phyloP scores from a whole-genome alignment of 2,329 filamentous ascomycete genomes.

The Colletotrichum musae region DNA sequence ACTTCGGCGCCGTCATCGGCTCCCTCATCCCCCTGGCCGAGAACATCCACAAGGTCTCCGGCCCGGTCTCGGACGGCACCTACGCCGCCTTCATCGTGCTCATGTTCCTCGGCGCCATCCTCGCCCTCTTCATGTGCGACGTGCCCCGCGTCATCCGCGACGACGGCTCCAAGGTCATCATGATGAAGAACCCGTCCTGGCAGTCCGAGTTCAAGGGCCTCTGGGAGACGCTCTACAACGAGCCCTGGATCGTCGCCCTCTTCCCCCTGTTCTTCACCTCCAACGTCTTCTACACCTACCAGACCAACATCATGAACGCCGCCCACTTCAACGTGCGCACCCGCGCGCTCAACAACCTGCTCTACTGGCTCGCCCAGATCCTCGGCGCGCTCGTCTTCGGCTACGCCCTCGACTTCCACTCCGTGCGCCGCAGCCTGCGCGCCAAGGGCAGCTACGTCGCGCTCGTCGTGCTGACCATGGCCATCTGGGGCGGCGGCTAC shows the following conservation, averaged over 20 bases:
- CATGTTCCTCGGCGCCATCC: constrained; percentile 78
- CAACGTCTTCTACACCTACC: constrained; percentile 89
- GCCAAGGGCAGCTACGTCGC: constrained; percentile 75
- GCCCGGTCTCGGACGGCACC: constrained; percentile 80
- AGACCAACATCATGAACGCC: constrained; percentile 77
- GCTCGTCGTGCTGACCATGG: constrained; percentile 80
- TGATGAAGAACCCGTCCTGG: constrained; percentile 94
- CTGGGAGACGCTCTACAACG: constrained; percentile 77
- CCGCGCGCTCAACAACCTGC: constrained; percentile 80
- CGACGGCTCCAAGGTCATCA: constrained; percentile 84
- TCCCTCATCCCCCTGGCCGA: constrained; percentile 81
- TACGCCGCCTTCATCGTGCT: constrained; percentile 91
- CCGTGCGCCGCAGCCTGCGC: constrained; percentile 74
- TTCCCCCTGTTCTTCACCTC: constrained; percentile 89
- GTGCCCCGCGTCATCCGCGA: constrained; percentile 80
- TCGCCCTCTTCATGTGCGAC: constrained; percentile 80
- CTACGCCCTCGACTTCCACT: constrained; percentile 74
- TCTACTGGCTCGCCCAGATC: constrained; percentile 88
- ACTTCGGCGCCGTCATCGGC: constrained; percentile 90
- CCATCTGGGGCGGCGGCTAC: constrained; percentile 87
- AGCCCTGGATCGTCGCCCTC: constrained; percentile 81
- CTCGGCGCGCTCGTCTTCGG: constrained; percentile 82
- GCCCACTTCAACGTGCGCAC: constrained; percentile 82
- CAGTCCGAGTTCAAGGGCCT: constrained; percentile 83
- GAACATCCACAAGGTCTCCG: constrained; percentile 72